These are phyloP conservation scores for Mortierella hygrophila DNA, from an alignment of 192 early-diverging fungal genomes.

Conservation along the genomic window DNA sequence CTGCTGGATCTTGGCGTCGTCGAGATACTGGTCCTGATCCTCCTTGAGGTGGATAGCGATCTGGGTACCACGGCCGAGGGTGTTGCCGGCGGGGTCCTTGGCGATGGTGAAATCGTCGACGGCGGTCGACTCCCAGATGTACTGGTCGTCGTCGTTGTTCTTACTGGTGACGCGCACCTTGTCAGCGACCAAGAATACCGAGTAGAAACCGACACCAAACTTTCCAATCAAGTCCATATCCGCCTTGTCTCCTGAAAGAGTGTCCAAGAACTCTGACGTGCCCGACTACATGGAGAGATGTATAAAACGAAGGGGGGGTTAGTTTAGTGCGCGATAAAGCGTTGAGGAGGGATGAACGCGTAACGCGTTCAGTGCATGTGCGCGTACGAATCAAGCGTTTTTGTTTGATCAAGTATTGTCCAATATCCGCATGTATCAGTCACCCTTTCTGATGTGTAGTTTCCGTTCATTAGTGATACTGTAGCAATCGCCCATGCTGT, in stretches of 20 bases:
- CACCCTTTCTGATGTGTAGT: too few relatives aligned
- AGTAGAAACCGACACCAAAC: constrained; percentile 99
- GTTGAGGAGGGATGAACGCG: too few relatives aligned
- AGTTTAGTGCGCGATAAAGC: neutral
- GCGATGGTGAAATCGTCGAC: constrained; percentile 91
- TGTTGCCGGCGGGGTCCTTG: constrained; percentile 91
- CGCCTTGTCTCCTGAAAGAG: constrained; percentile 82
- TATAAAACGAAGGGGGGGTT: neutral
- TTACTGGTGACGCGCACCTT: constrained; percentile 93
- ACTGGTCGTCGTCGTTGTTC: constrained; percentile 88
- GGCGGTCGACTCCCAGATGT: constrained; percentile 96
- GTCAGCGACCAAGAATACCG: constrained; percentile 96
- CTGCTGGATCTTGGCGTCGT: constrained; percentile 71
- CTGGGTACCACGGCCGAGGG: constrained; percentile 93
- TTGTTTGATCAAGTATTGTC: too few relatives aligned
- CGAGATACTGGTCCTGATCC: constrained; percentile 86
- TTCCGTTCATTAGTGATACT: too few relatives aligned
- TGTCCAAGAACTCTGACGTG: constrained; percentile 89
- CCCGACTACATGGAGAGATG: constrained; percentile 70
- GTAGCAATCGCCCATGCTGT: too few relatives aligned
- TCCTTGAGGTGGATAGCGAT: constrained; percentile 94
- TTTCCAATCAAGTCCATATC: constrained; percentile 92
- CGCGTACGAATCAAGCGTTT: too few relatives aligned
- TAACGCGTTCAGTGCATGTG: too few relatives aligned
- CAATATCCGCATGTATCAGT: too few relatives aligned